A percentile compares a stretch with the other conserved stretches of the same genome.
These are phyloP conservation scores for Zygnema cylindricum DNA, from an alignment of 139 green algal genomes.

Conservation along the genomic window DNA sequence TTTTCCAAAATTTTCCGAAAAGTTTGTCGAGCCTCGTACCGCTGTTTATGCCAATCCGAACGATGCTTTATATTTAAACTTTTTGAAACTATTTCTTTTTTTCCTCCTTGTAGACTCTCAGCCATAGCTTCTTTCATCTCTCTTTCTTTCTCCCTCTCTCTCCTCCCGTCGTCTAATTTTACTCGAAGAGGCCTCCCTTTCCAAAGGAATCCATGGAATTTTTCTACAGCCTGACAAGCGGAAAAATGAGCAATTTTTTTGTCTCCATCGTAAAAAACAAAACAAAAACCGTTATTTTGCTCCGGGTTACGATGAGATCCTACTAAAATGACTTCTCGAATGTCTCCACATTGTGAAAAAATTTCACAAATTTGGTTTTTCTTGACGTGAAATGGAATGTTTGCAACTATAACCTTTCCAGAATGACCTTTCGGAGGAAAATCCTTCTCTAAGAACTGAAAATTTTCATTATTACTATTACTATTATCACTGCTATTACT, in stretches of 20 bases:
- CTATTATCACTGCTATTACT: too few relatives aligned
- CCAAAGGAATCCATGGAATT: background rate
- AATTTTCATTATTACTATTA: too few relatives aligned
- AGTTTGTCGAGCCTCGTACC: background rate
- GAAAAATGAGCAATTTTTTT: background rate
- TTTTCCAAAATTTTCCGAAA: background rate
- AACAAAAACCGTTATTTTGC: slow-evolving; percentile 1
- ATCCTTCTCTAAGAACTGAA: too few relatives aligned
- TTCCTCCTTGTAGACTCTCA: background rate
- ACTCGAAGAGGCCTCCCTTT: background rate
- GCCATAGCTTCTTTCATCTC: background rate
- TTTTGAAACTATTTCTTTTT: too few relatives aligned
- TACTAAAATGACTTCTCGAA: background rate
- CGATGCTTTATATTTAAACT: background rate
- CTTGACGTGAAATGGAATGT: background rate
- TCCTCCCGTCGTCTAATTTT: background rate
- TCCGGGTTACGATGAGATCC: background rate
- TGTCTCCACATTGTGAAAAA: background rate
- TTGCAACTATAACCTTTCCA: background rate
- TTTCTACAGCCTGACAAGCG: background rate
- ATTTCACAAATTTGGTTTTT: background rate
- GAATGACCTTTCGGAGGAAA: too few relatives aligned
- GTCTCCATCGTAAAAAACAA: background rate
- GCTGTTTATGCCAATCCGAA: background rate
- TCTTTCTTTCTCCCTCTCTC: background rate